Percentiles rank a stretch among this genome's conserved stretches.
Conservation (phyloP, 495 filamentous ascomycete genomes). For the Chaetomium fimeti region DNA sequence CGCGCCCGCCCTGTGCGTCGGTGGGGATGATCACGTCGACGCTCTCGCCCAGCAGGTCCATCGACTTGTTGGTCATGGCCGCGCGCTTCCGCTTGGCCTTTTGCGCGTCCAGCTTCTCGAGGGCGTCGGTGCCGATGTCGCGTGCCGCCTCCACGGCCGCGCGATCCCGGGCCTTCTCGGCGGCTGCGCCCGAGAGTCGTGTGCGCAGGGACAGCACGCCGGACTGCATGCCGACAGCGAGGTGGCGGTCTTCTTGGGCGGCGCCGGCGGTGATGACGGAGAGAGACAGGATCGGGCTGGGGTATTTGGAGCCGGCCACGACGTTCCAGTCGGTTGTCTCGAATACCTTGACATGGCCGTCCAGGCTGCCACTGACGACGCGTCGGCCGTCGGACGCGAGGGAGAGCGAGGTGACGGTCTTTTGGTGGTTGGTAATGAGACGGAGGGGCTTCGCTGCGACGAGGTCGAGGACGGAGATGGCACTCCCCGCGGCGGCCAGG, state of each 20-base stretch:
- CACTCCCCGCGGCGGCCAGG: constrained; percentile 78
- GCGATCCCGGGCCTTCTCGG: constrained; percentile 70
- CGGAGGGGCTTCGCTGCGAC: constrained; percentile 85
- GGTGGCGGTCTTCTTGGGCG: constrained; percentile 77
- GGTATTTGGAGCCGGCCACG: constrained; percentile 87
- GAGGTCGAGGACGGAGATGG: constrained; percentile 91
- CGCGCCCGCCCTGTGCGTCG: constrained; percentile 25
- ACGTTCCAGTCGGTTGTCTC: constrained; percentile 91
- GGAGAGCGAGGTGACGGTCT: constrained; percentile 84
- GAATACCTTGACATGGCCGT: constrained; percentile 95
- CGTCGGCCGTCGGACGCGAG: constrained; percentile 74
- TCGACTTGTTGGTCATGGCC: constrained; percentile 68
- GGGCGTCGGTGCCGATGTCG: constrained; percentile 66
- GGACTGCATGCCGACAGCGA: constrained; percentile 91
- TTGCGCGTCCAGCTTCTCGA: constrained; percentile 62
- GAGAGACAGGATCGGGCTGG: constrained; percentile 81
- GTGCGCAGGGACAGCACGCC: constrained; percentile 86
- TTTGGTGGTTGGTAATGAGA: constrained; percentile 90
- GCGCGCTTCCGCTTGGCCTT: constrained; percentile 67
- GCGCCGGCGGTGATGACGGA: constrained; percentile 66
- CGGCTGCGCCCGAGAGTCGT: constrained; percentile 76
- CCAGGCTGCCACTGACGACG: constrained; percentile 80
- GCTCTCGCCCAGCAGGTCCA: constrained; percentile 81
- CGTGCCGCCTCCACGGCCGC: constrained; percentile 84
- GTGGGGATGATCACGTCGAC: constrained; percentile 75